Conservation (phyloP, 345 rosid species). For the Eucalyptus paniculata region DNA sequence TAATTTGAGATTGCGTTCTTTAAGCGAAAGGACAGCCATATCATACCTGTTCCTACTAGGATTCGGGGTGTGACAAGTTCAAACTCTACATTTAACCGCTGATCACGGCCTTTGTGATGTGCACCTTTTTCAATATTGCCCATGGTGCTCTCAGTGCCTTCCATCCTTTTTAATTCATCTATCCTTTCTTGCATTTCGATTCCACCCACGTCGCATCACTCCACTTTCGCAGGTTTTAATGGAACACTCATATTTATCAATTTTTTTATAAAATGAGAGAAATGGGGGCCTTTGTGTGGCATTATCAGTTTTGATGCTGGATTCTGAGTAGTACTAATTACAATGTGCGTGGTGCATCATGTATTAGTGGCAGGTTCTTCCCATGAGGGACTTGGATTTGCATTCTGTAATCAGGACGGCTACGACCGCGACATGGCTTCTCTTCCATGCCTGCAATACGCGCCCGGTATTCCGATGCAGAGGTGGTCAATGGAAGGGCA, state of each 20-base stretch:
- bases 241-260: background rate
- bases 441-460: background rate
- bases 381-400: background rate
- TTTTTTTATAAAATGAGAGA: background rate
- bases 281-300: background rate
- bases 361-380: background rate
- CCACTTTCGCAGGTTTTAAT: background rate
- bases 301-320: background rate
- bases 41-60: too few species aligned
- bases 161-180: background rate
- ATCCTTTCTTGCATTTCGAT: background rate
- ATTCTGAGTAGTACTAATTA: background rate
- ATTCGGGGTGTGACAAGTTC: background rate
- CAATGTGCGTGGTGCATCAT: background rate
- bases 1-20: too few species aligned
- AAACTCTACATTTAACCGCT: background rate
- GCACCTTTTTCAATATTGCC: background rate
- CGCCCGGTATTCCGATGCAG: background rate
- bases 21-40: fast-evolving
- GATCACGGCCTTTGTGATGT: background rate
- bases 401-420: background rate
- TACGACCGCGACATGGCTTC: background rate
- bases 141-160: background rate
- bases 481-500: background rate
- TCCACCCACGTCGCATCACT: background rate